These are phyloP conservation scores for Fusarium nelsonii DNA, from an alignment of 2,329 filamentous ascomycete species.

Conservation along the genomic window DNA sequence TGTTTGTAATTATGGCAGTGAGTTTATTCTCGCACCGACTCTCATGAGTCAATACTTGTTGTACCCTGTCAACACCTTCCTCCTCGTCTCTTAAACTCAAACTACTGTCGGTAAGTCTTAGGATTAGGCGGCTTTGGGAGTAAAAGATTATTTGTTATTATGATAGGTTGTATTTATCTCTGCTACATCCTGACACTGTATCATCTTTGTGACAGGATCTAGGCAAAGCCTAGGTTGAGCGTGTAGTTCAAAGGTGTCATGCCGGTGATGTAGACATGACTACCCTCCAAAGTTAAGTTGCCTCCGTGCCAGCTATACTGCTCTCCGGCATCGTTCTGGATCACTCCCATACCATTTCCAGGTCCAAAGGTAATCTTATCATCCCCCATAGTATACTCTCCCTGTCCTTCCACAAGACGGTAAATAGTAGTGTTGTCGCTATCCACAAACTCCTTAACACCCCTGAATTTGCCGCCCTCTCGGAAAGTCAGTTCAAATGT, in stretches of 20 bases:
- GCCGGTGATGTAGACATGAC: conserved; percentile 24
- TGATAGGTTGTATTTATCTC: no score
- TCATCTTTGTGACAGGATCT: not conserved
- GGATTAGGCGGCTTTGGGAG: not conserved
- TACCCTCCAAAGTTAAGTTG: conserved; percentile 9
- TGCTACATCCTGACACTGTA: no score
- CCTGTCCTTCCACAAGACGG: conserved; percentile 1
- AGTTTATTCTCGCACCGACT: no score
- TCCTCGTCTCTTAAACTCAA: no score
- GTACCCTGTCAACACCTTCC: no score
- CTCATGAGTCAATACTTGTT: no score
- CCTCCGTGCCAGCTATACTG: conserved; percentile 25
- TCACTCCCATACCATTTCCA: conserved; percentile 6
- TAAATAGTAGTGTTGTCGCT: conserved; percentile 20
- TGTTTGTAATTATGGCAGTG: no score
- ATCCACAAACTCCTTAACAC: conserved; percentile 12
- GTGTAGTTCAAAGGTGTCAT: conserved; percentile 21
- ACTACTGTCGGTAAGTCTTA: not conserved
- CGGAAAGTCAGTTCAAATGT: conserved; percentile 29
- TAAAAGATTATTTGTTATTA: no score
- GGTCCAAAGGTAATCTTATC: conserved; percentile 17
- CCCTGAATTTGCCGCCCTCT: conserved; percentile 23
- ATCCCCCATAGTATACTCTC: not conserved
- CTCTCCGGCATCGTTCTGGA: conserved; percentile 18
- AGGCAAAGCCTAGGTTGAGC: conserved; percentile 19